Base-by-base conservation (phyloP, 116 monocot species). In the Iris pallida region DNA sequence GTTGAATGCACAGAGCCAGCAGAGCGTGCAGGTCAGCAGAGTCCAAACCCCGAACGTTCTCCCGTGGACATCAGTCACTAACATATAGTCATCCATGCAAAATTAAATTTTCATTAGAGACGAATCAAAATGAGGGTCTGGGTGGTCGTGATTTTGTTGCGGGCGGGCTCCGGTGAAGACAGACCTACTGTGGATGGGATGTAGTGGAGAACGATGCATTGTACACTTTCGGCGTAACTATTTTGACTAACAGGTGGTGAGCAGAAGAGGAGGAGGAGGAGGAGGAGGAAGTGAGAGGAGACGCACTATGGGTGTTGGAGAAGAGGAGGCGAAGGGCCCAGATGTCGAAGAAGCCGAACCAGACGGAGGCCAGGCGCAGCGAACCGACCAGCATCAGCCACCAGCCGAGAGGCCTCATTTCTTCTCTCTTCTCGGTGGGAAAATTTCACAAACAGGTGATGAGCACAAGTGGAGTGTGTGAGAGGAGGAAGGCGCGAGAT, bases 331-430 rank as follows among this genome's bases (percentile, higher is more conserved):
- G 85, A 54, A 97, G 79, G 13, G 92, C 96, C 96, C 96, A 97
- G 68, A 92, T 92, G 78, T 92, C 79, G 73, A 97, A 97, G 87
- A 97, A 97, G 47, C 96, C 96, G 70, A 97, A 92, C 96, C 96
- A 97, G 47, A 97, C 96, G 40, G 92, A 82, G 67, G 87, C 79
- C 45, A 97, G 87, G 8, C 92, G 85, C 52, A 92, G 96, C 4
- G 73, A 77, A 0, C 89, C 96, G 20, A 97, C 89, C 54, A 92
- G 75, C 85, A 97, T 81, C 85, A 97, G 64, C 96, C 96, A 97
- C 87, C 89, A 85, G 4, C 92, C 89, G 53, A 97, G 63, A 40
- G 83, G 55, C 75, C 65, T 87, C 89, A 92, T 89, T 45, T 58
- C 42, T 66, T 42, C 42, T 45, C 55, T 43, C 58, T 43, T 45